Base-by-base conservation (phyloP, 805 yeast species). In the Myxozyma kluyveri region DNA sequence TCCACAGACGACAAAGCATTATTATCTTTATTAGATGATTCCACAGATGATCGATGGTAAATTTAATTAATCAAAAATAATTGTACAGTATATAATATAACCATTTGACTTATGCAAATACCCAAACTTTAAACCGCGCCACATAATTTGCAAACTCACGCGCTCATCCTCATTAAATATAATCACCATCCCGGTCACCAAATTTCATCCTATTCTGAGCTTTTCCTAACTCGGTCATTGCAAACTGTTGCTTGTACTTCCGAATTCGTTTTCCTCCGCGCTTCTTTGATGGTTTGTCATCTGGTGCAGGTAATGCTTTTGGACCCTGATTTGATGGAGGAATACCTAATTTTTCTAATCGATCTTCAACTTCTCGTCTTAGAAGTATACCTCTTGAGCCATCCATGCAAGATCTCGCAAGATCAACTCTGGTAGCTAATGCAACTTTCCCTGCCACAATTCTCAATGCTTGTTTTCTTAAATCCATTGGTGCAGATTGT, bases 151-250 rank as follows among this genome's bases (percentile, higher is more conserved):
- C 43, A 68, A 18, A 65, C 57, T 14, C 57, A 62, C n/a, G 38
- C 62, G 47, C 62, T 88, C 96, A n/a, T n/a, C n/a, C n/a, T n/a
- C 9, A 95, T 95, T 64, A 73, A 56, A 85, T 89, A 2, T 75
- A 71, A 1, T 83, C 76, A 19, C 75, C 80, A 64, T 88, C 96
- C 56, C 76, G 74, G 61, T 82, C 77, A 4, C 95, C 96, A 70
- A 91, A 90, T 38, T 76, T 84, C 80, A 90, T 77, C 63, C 86
- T 79, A 65, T 91, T 89, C 63, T 88, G 96, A 2, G 95, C 85
- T 59, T 81, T 84, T 32, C 89, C 82, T 40, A 86, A 66, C 49
- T 89, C 95, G 0, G 96, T 84, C 76, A 86, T 77, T 62, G 83
- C 83, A 69, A 84, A 83, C 63, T 86, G 82, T 64, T 88, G 86